Percentiles rank a stretch among this genome's conserved stretches.
phyloP scores from a whole-genome alignment of 805 yeast genomes.

The Candida ficus region DNA sequence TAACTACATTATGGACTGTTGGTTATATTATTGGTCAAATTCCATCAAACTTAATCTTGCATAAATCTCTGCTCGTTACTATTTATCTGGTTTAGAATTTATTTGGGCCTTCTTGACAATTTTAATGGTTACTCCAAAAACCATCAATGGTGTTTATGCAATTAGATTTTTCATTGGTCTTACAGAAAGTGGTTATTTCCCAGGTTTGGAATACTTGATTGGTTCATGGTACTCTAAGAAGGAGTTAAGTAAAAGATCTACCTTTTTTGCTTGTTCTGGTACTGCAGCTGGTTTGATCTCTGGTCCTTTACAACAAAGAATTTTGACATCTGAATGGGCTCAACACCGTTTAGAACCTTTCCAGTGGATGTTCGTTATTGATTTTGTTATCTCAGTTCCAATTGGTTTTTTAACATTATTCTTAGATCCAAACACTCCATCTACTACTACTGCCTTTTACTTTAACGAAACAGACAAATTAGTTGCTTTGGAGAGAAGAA shows the following conservation, averaged over 20 bases:
- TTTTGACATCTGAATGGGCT: conserved; percentile 20
- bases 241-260: conserved; percentile 31
- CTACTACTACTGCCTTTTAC: conserved; percentile 37
- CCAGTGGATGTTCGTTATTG: conserved; percentile 42
- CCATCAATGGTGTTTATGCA: conserved; percentile 24
- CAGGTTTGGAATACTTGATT: conserved; percentile 39
- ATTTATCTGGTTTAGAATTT: conserved; percentile 39
- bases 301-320: conserved; percentile 34
- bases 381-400: conserved; percentile 37
- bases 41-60: conserved; percentile 39
- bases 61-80: conserved; percentile 37
- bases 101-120: conserved; percentile 38
- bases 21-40: conserved; percentile 47
- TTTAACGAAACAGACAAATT: conserved; percentile 35
- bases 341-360: conserved; percentile 24
- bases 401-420: conserved; percentile 37
- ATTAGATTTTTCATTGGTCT: conserved; percentile 36
- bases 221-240: conserved; percentile 33
- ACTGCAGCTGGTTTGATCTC: conserved; percentile 23
- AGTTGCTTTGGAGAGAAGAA: conserved; percentile 43
- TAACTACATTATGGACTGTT: conserved; percentile 40
- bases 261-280: conserved; percentile 29
- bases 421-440: conserved; percentile 23
- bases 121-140: conserved; percentile 24
- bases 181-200: conserved; percentile 40